Percentiles rank a stretch among this genome's conserved stretches.
phyloP scores from a whole-genome alignment of 1,139 yeast genomes.

The Taphrina populina region DNA sequence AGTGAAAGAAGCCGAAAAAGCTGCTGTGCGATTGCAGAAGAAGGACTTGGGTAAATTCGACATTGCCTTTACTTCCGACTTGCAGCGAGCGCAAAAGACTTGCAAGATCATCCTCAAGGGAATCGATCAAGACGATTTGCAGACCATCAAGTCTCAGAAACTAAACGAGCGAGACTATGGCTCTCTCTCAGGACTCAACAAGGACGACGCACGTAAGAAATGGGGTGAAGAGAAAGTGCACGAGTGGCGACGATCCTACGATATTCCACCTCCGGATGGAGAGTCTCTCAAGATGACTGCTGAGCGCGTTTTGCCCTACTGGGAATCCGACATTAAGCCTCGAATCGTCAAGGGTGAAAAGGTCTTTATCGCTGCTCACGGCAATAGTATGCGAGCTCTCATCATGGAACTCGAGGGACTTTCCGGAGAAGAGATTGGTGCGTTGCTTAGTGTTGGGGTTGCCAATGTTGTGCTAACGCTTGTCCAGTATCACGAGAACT shows the following conservation, averaged over 20 bases:
- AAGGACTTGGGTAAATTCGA: conserved; percentile 76
- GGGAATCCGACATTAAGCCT: conserved; percentile 89
- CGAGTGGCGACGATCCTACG: conserved; percentile 97
- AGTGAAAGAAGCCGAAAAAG: conserved; percentile 85
- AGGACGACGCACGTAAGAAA: conserved; percentile 83
- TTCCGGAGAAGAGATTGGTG: conserved; percentile 89
- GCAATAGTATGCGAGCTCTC: conserved; percentile 95
- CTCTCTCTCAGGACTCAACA: conserved; percentile 97
- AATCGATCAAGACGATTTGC: conserved; percentile 88
- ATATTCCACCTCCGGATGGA: conserved; percentile 93
- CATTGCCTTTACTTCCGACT: conserved; percentile 83
- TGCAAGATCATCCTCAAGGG: conserved; percentile 89
- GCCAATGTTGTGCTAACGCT: neutral
- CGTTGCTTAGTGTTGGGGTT: conserved; percentile 62
- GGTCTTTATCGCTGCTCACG: conserved; percentile 94
- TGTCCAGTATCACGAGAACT: conserved; percentile 15
- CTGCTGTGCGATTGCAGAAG: conserved; percentile 89
- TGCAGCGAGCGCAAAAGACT: conserved; percentile 95
- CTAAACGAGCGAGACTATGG: conserved; percentile 99
- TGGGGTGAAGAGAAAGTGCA: conserved; percentile 93
- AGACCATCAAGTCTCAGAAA: conserved; percentile 96
- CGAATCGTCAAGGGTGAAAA: conserved; percentile 85
- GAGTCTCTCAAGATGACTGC: conserved; percentile 94
- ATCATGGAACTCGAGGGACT: conserved; percentile 95
- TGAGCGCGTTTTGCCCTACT: conserved; percentile 96